These are phyloP conservation scores for Geotrichum restrictum DNA, from an alignment of 1,139 yeast genomes.

Conservation along the genomic window DNA sequence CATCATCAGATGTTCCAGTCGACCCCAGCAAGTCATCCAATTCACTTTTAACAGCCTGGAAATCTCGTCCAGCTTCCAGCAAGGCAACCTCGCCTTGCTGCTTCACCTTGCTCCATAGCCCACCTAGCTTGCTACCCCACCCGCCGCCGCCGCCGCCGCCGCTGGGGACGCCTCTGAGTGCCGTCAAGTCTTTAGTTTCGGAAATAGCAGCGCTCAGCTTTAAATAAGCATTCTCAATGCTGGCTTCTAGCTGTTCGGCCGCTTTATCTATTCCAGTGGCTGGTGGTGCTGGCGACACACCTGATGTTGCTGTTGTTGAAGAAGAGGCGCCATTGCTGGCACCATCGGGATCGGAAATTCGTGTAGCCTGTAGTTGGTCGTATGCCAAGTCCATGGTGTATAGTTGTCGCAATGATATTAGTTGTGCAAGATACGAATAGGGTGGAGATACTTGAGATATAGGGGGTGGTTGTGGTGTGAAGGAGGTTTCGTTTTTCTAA, in stretches of 20 bases:
- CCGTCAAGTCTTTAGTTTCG: too few relatives aligned
- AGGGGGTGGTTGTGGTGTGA: not conserved
- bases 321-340: constrained; percentile 2
- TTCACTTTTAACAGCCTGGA: constrained; percentile 32
- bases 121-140: constrained; percentile 31
- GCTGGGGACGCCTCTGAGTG: constrained; percentile 38
- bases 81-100: constrained; percentile 44
- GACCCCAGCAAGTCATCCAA: constrained; percentile 29
- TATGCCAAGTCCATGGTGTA: constrained; percentile 31
- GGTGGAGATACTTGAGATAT: not conserved
- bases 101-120: constrained; percentile 41
- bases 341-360: constrained; percentile 13
- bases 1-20: constrained; percentile 13
- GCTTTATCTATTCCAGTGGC: not conserved
- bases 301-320: not conserved
- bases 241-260: constrained; percentile 19
- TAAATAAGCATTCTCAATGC: constrained; percentile 42
- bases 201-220: constrained; percentile 39
- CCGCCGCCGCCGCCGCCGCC: constrained; percentile 34
- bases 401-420: not conserved
- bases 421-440: not conserved
- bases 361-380: constrained; percentile 28
- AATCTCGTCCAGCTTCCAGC: constrained; percentile 39
- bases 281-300: not conserved
- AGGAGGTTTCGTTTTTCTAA: not conserved